Percentiles rank a stretch among this genome's conserved stretches.
Conservation (phyloP, 306 rosid genomes). For the Dalbergia oliveri region DNA sequence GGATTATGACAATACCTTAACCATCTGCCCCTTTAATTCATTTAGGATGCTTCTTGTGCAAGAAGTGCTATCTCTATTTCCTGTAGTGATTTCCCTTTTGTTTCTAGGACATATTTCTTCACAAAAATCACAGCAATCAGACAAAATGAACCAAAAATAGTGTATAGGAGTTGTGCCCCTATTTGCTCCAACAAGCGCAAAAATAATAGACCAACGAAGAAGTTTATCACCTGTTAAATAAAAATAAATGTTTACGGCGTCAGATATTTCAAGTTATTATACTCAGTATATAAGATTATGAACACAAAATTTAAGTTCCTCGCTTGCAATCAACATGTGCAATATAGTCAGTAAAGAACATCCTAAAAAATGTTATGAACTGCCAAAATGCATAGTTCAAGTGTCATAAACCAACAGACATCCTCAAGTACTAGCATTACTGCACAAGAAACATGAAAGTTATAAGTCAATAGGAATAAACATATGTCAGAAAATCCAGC, state of each 20-base stretch:
- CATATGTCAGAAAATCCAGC: too few relatives aligned
- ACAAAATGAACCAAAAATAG: constrained; percentile 68
- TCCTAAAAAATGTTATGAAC: not conserved
- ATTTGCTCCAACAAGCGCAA: constrained; percentile 77
- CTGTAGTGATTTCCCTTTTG: constrained; percentile 90
- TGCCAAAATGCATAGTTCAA: not conserved
- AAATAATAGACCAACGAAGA: constrained; percentile 79
- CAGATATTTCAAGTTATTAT: too few relatives aligned
- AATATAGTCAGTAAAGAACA: constrained; percentile 2
- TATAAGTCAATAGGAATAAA: too few relatives aligned
- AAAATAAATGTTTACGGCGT: constrained; percentile 24
- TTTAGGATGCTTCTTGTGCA: constrained; percentile 56
- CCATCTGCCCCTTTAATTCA: constrained; percentile 12
- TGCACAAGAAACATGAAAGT: too few relatives aligned
- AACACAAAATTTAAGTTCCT: not conserved
- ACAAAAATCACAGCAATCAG: constrained; percentile 68
- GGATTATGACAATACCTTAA: constrained; percentile 38
- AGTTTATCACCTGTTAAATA: constrained; percentile 74
- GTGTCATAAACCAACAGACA: not conserved
- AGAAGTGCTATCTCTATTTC: constrained; percentile 83
- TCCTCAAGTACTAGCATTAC: not conserved
- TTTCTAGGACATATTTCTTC: constrained; percentile 81
- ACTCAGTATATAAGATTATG: not conserved
- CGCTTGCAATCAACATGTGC: constrained; percentile 7
- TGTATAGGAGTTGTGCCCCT: constrained; percentile 67